Evolutionary conservation across 495 filamentous ascomycete species (phyloP).

Genomic region (Talaromyces ruber): DNA sequence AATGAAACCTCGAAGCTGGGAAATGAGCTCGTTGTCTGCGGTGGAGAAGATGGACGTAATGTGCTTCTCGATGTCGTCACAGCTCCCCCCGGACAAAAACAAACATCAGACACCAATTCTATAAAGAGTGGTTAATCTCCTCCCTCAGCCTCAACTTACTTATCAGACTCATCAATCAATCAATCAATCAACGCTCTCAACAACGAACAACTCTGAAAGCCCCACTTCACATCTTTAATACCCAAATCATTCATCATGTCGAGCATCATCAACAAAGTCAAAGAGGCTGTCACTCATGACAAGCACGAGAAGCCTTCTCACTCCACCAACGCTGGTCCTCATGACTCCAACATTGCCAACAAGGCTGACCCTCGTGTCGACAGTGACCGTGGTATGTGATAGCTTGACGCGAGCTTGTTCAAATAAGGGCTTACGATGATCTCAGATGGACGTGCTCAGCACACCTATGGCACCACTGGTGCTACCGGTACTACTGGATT

Average conservation of each 20-base stretch:
- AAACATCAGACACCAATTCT: not conserved
- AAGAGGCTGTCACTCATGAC: conserved; percentile 52
- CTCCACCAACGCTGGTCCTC: conserved; percentile 17
- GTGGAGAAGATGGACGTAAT: not conserved
- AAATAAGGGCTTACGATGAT: not conserved
- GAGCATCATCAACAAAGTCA: conserved; percentile 61
- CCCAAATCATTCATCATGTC: conserved; percentile 47
- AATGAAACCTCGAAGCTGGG: not conserved
- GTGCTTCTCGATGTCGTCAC: not conserved
- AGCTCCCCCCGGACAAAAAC: not conserved
- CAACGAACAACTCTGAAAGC: not conserved
- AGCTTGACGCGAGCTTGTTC: not conserved
- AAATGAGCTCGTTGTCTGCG: not conserved
- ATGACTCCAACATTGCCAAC: conserved; percentile 30
- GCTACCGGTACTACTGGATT: not conserved
- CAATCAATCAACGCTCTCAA: not conserved
- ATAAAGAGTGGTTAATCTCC: not conserved
- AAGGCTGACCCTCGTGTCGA: conserved; percentile 39
- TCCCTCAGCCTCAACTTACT: not conserved
- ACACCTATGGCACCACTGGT: not conserved
- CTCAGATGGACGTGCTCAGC: not conserved
- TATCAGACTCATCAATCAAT: not conserved
- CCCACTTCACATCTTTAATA: not conserved
- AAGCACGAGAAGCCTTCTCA: conserved; percentile 11
- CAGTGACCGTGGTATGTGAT: conserved; percentile 17